Percentiles rank a stretch among this genome's conserved stretches.
phyloP scores from a whole-genome alignment of 495 filamentous ascomycete species.

The Trichoderma erinaceum region DNA sequence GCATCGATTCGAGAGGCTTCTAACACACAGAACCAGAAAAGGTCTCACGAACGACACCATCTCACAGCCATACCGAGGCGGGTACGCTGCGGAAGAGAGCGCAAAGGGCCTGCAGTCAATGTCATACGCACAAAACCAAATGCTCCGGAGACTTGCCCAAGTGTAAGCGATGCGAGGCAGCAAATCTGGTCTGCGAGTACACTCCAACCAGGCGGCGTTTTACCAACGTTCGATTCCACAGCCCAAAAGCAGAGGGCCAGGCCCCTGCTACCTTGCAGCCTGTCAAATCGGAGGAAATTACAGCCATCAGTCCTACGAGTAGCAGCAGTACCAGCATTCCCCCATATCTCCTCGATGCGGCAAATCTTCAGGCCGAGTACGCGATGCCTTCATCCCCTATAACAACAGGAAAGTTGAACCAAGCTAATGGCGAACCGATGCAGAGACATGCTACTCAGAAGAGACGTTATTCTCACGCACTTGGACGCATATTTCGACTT shows the following conservation, averaged over 20 bases:
- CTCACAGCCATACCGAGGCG: constrained; percentile 20
- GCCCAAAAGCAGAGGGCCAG: neutral
- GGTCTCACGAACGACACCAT: constrained; percentile 18
- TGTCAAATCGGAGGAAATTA: constrained; percentile 1
- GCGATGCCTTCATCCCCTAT: neutral
- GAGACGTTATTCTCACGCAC: constrained; percentile 17
- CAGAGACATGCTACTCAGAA: constrained; percentile 16
- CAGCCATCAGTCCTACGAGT: constrained; percentile 8
- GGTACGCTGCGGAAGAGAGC: constrained; percentile 20
- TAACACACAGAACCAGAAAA: constrained; percentile 15
- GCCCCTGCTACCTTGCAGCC: neutral
- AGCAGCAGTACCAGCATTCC: constrained; percentile 10
- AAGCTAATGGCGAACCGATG: neutral
- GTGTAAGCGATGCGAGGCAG: constrained; percentile 19
- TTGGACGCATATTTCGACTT: constrained; percentile 18
- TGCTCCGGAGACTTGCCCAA: constrained; percentile 21
- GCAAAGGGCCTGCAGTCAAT: constrained; percentile 20
- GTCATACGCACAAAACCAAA: constrained; percentile 21
- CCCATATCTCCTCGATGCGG: neutral
- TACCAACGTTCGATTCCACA: constrained; percentile 16
- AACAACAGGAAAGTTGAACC: no score
- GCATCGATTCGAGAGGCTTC: neutral
- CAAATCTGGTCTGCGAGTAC: constrained; percentile 19
- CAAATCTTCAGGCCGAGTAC: constrained; percentile 14
- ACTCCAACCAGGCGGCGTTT: constrained; percentile 18